Percentiles rank a stretch among this genome's conserved stretches.
These are phyloP conservation scores for Aspergillus pseudonomiae DNA, from an alignment of 2,329 filamentous ascomycete species.

Conservation along the genomic window DNA sequence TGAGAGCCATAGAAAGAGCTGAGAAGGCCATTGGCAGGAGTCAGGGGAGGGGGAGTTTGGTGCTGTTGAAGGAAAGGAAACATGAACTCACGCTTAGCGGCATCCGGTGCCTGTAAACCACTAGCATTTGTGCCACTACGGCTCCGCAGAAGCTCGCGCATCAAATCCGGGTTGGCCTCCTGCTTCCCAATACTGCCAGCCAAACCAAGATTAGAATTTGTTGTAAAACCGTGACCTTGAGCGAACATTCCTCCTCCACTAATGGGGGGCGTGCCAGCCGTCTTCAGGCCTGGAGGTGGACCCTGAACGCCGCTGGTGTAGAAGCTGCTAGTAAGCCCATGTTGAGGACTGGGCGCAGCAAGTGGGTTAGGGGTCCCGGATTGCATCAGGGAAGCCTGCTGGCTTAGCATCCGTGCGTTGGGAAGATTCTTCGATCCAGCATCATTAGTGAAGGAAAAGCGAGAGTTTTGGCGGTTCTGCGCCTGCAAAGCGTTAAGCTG, in stretches of 20 bases:
- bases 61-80: slow-evolving; percentile 90
- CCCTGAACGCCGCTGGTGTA: slow-evolving; percentile 86
- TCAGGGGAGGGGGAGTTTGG: slow-evolving; percentile 85
- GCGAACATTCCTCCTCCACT: slow-evolving; percentile 81
- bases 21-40: slow-evolving; percentile 87
- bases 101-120: slow-evolving; percentile 75
- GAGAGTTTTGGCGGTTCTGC: slow-evolving; percentile 80
- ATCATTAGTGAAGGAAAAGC: slow-evolving; percentile 87
- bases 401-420: slow-evolving; percentile 60
- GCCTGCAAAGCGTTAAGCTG: slow-evolving; percentile 61
- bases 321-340: slow-evolving; percentile 64
- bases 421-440: slow-evolving; percentile 54
- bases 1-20: slow-evolving; percentile 88
- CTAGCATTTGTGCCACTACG: slow-evolving; percentile 61
- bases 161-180: slow-evolving; percentile 72
- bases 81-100: slow-evolving; percentile 97
- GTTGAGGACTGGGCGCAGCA: slow-evolving; percentile 41
- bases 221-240: slow-evolving; percentile 80
- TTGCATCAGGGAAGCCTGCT: slow-evolving; percentile 50
- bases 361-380: slow-evolving; percentile 42
- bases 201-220: slow-evolving; percentile 64
- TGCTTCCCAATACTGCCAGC: slow-evolving; percentile 65
- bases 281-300: slow-evolving; percentile 92
- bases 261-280: slow-evolving; percentile 88
- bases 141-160: slow-evolving; percentile 79